Conservation (phyloP, 1,284 basidiomycete genomes). For the Ustilago bromivora region DNA sequence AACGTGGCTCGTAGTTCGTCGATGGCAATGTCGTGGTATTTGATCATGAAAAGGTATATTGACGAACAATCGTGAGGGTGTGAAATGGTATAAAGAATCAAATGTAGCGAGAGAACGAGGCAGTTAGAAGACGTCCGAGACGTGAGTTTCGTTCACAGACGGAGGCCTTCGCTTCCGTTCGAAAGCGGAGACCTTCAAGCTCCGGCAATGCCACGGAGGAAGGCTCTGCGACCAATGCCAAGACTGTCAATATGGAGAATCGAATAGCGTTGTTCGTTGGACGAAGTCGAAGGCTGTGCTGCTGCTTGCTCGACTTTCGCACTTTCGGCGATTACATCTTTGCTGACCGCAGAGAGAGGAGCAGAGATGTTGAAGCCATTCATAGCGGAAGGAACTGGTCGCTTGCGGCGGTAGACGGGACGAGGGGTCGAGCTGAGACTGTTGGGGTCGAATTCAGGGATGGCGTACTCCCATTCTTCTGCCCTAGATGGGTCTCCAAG, state of each 20-base stretch:
- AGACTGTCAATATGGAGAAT: constrained; percentile 54
- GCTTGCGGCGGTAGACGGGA: constrained; percentile 54
- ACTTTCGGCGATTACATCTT: background rate
- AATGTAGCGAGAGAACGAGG: background rate
- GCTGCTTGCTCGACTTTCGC: background rate
- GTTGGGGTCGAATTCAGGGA: constrained; percentile 54
- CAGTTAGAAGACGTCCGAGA: background rate
- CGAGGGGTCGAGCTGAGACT: constrained; percentile 45
- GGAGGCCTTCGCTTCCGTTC: constrained; percentile 11
- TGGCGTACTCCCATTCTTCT: constrained; percentile 56
- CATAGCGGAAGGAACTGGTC: constrained; percentile 36
- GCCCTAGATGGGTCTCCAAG: constrained; percentile 23
- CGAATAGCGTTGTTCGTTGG: constrained; percentile 37
- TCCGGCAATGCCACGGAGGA: constrained; percentile 30
- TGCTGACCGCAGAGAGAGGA: background rate
- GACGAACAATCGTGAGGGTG: background rate
- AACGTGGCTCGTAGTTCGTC: background rate
- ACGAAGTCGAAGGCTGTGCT: background rate
- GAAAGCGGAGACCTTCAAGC: constrained; percentile 14
- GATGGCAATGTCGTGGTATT: background rate
- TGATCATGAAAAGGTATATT: constrained; percentile 1
- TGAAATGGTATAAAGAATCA: constrained; percentile 1
- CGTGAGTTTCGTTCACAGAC: background rate
- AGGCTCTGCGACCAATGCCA: constrained; percentile 47
- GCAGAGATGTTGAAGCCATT: constrained; percentile 43